phyloP scores from a whole-genome alignment of 257 asterid species.

The Mentha longifolia region DNA sequence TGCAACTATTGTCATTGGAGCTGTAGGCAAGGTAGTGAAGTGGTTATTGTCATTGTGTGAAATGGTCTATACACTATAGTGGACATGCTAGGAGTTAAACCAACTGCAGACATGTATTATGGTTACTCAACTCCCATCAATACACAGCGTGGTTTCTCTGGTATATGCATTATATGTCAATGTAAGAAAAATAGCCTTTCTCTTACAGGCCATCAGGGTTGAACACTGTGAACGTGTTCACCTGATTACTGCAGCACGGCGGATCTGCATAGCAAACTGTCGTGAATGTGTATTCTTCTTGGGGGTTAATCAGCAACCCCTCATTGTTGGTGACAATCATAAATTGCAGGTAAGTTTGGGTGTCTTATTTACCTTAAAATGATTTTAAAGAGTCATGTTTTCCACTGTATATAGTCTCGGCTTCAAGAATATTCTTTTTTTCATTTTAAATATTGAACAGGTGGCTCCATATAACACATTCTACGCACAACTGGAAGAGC shows the following conservation, averaged over 20 bases:
- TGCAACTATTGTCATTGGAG: constrained; percentile 94
- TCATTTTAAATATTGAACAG: constrained; percentile 42
- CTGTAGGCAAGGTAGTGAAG: constrained; percentile 89
- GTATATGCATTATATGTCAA: constrained; percentile 25
- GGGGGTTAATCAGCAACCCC: constrained; percentile 92
- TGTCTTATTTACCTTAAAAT: constrained; percentile 23
- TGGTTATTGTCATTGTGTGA: constrained; percentile 14
- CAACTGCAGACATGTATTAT: background rate
- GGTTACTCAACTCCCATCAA: background rate
- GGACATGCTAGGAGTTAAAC: constrained; percentile 14
- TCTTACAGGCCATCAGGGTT: constrained; percentile 83
- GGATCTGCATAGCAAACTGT: constrained; percentile 89
- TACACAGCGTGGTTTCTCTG: constrained; percentile 20
- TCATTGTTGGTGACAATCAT: constrained; percentile 96
- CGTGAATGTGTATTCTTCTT: constrained; percentile 94
- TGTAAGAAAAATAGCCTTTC: background rate
- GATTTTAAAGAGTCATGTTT: background rate
- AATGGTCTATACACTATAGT: constrained; percentile 11
- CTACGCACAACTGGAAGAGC: constrained; percentile 81
- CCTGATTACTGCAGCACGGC: constrained; percentile 85
- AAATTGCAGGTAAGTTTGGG: constrained; percentile 70
- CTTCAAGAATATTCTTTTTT: constrained; percentile 5
- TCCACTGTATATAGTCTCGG: constrained; percentile 6
- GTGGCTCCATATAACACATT: constrained; percentile 85
- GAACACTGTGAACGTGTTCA: constrained; percentile 99